A percentile compares a stretch with the other conserved stretches of the same genome.
phyloP scores from a whole-genome alignment of 139 green algal species.

The Chlorella sorokiniana region DNA sequence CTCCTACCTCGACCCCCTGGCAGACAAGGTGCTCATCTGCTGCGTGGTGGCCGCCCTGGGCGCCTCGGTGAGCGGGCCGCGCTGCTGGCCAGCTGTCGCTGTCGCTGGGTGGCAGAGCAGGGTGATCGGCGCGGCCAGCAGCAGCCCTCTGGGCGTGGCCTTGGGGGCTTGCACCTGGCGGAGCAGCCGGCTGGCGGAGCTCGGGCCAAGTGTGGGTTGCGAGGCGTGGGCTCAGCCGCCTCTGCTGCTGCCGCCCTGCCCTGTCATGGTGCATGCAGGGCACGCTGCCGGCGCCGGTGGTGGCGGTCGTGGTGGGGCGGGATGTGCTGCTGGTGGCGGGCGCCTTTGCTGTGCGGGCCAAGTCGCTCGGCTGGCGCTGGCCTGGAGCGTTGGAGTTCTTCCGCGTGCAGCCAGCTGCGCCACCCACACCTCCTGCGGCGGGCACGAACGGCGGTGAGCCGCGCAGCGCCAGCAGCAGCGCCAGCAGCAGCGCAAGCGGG shows the following conservation, averaged over 20 bases:
- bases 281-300: constrained; percentile 62
- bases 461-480: not conserved
- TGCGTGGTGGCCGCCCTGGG: constrained; percentile 55
- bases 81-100: not conserved
- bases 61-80: constrained; percentile 37
- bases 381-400: constrained; percentile 66
- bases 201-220: no score
- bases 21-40: constrained; percentile 82
- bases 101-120: not conserved
- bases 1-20: constrained; percentile 88
- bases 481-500: not conserved
- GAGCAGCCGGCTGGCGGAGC: no score
- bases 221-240: no score
- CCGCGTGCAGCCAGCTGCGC: constrained; percentile 15
- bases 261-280: constrained; percentile 38
- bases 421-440: not conserved
- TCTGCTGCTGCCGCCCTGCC: no score
- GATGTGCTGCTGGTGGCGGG: constrained; percentile 71
- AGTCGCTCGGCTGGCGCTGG: constrained; percentile 60
- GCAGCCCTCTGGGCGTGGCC: no score
- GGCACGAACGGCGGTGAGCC: not conserved
- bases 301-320: constrained; percentile 69
- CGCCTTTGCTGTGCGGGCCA: constrained; percentile 48
- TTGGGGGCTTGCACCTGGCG: no score
- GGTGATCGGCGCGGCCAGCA: not conserved